phyloP scores from a whole-genome alignment of 1,139 yeast species.

The Debaryomyces sp. region DNA sequence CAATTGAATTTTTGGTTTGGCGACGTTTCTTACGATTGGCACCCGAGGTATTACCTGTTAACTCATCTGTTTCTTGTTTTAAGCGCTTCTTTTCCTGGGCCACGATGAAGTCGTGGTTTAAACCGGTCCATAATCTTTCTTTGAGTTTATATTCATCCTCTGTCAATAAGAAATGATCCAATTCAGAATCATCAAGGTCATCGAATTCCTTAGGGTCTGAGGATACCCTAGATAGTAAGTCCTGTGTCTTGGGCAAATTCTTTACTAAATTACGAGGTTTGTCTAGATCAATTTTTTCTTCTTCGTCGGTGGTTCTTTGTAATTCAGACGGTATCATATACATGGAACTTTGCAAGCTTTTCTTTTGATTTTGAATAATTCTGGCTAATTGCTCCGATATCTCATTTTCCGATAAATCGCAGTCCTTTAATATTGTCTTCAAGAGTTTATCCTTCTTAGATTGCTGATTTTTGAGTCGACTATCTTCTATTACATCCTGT shows the following conservation, averaged over 20 bases:
- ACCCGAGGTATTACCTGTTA: constrained; percentile 71
- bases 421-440: constrained; percentile 25
- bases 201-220: constrained; percentile 66
- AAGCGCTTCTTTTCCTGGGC: constrained; percentile 85
- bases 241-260: constrained; percentile 56
- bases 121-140: constrained; percentile 84
- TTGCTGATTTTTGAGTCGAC: constrained; percentile 16
- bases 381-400: constrained; percentile 22
- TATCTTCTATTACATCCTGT: constrained; percentile 6
- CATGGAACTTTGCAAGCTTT: constrained; percentile 20
- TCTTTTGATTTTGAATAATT: constrained; percentile 27
- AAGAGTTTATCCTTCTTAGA: constrained; percentile 19
- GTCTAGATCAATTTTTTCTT: constrained; percentile 33
- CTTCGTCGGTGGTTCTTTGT: constrained; percentile 19
- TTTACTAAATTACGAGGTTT: constrained; percentile 57
- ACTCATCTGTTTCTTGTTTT: constrained; percentile 83
- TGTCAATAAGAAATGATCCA: constrained; percentile 58
- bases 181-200: constrained; percentile 84
- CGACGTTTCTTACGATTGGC: constrained; percentile 43
- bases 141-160: constrained; percentile 70
- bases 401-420: constrained; percentile 24
- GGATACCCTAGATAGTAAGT: constrained; percentile 53
- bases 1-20: constrained; percentile 25
- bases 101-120: constrained; percentile 81
- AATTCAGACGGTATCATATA: constrained; percentile 27